Evolutionary conservation across 495 filamentous ascomycete species (phyloP), one percentile per base, ranked within the genome.

Genomic region (Penicillium taxi): DNA sequence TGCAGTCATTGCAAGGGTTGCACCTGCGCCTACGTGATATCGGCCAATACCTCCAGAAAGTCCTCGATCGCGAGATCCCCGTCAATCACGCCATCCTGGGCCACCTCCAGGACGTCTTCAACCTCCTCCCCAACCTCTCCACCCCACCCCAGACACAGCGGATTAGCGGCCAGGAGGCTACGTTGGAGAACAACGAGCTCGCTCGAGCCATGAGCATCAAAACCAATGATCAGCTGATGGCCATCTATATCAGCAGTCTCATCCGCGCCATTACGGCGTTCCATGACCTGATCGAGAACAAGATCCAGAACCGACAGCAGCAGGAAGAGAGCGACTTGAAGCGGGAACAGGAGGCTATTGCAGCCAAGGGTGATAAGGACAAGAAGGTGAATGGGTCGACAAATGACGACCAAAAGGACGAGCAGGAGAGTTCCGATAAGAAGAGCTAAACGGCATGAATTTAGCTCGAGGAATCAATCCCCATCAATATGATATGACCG

Each of bases 221-320:
- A 80, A 96, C 93, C 41, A 96, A 98, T 53, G 91, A 98, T 61
- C 91, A 98, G 69, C 73, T 98, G 42, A 95, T 98, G 80, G 78
- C 88, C 25, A 96, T 98, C 56, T 98, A 98, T 59, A 71, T 98
- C 39, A 90, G 84, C 63, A 91, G 84, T 63, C 67, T 98, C 67
- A 96, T 98, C 65, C 78, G 91, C 26, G 93, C 93, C 20, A 96
- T 98, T 52, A 96, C 91, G 6, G 93, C 91, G 9, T 98, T 96
- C 79, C 91, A 98, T 59, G 91, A 98, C 62, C 67, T 98, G 45
- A 98, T 98, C 51, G 91, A 98, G 72, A 98, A 98, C 67, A 98
- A 98, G 80, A 94, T 96, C 43, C 91, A 96, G 69, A 98, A 98
- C 67, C 69, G 89, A 50, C 90, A 95, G 66, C 85, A 90, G 57